Percentiles rank a stretch among this genome's conserved stretches.
phyloP scores from a whole-genome alignment of 1,139 yeast species.

The Geotrichum aggregatum region DNA sequence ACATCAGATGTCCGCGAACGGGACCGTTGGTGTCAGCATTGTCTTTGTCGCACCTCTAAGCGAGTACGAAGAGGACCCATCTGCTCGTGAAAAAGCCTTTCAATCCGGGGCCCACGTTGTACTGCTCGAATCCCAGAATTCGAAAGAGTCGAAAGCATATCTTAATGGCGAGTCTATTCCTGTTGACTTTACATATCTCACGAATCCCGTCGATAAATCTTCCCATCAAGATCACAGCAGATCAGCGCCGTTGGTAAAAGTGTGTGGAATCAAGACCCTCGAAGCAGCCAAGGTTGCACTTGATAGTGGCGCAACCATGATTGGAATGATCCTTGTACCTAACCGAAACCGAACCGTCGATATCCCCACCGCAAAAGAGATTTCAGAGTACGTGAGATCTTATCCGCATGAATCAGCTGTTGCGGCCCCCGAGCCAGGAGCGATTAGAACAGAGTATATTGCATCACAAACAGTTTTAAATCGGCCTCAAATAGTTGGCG shows the following conservation, averaged over 20 bases:
- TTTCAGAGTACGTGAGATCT: conserved; percentile 42
- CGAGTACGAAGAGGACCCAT: not conserved
- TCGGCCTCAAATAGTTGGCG: conserved; percentile 82
- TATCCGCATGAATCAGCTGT: conserved; percentile 3
- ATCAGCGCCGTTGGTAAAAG: conserved; percentile 52
- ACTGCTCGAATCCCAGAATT: no score
- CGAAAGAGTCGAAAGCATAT: no score
- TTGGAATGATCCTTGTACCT: conserved; percentile 88
- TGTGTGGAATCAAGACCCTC: conserved; percentile 71
- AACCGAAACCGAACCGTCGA: conserved; percentile 68
- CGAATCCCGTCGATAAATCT: no score
- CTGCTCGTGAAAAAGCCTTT: conserved; percentile 2
- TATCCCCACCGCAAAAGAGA: conserved; percentile 49
- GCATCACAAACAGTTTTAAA: no score
- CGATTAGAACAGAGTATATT: not conserved
- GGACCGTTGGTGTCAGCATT: conserved; percentile 5
- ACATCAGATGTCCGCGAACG: not conserved
- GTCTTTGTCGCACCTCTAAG: conserved; percentile 1
- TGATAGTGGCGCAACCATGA: conserved; percentile 62
- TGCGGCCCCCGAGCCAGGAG: conserved; percentile 7
- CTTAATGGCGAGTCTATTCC: no score
- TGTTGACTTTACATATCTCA: no score
- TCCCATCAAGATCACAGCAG: no score
- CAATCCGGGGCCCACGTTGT: no score
- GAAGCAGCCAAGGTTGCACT: conserved; percentile 71